phyloP scores from a whole-genome alignment of 2,329 filamentous ascomycete species.

The Aspergillus thermomutatus region DNA sequence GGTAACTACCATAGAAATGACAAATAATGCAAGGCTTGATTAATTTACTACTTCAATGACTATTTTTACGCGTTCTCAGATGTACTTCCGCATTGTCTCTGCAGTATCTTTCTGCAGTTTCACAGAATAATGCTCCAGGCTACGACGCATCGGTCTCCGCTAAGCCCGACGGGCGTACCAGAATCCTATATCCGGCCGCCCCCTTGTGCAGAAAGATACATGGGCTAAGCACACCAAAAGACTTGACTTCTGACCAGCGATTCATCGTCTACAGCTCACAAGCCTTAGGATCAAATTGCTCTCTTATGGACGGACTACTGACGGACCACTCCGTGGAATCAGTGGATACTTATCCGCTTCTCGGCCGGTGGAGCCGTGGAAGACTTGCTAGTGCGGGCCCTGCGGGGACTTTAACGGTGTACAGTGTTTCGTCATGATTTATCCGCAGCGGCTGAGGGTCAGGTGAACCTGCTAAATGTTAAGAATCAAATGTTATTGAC shows the following conservation, averaged over 20 bases:
- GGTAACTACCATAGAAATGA: background rate
- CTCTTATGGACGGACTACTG: background rate
- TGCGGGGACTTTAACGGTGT: background rate
- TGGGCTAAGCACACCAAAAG: background rate
- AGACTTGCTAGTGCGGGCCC: background rate
- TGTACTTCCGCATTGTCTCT: background rate
- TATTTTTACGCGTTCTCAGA: background rate
- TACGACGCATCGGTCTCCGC: background rate
- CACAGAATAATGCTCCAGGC: background rate
- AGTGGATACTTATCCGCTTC: background rate
- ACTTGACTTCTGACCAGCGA: background rate
- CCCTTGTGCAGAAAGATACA: background rate
- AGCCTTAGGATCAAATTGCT: background rate
- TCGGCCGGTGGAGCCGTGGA: background rate
- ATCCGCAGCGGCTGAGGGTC: background rate
- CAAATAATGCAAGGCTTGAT: background rate
- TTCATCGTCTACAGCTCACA: background rate
- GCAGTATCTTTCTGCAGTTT: background rate
- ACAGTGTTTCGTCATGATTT: background rate
- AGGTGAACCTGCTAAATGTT: background rate
- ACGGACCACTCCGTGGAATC: background rate
- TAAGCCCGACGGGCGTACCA: too few species aligned
- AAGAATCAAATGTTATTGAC: background rate
- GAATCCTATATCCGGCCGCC: background rate
- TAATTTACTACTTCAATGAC: background rate